Evolutionary conservation across 192 early-diverging fungal species (phyloP).

Genomic region (Podila minutissima): DNA sequence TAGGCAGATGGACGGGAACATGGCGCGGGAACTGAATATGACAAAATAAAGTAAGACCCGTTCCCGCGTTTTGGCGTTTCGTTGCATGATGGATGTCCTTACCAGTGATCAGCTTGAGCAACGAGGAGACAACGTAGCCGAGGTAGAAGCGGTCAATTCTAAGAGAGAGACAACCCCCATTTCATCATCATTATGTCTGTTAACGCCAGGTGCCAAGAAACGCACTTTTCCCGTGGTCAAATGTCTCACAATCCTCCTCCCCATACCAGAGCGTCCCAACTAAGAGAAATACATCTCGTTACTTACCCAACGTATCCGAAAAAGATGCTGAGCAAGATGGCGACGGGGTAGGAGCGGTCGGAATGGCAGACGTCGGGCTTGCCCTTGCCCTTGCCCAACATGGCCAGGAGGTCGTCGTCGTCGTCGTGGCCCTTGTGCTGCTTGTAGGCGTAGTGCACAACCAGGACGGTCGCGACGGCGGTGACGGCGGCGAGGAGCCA

Average conservation of each 20-base stretch:
- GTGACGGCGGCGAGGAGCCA: constrained; percentile 29
- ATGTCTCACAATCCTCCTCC: neutral
- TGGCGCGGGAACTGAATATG: neutral
- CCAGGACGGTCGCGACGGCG: constrained; percentile 29
- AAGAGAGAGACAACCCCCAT: neutral
- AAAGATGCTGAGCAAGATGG: constrained; percentile 61
- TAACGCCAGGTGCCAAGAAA: neutral
- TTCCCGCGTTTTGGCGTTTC: neutral
- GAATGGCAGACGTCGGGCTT: constrained; percentile 44
- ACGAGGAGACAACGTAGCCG: constrained; percentile 55
- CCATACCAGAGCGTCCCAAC: too few species aligned
- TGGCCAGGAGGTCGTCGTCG: neutral
- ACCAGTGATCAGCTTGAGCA: constrained; percentile 57
- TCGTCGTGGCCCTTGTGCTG: constrained; percentile 5
- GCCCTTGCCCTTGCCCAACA: neutral
- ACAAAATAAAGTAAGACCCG: neutral
- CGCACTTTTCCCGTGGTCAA: too few species aligned
- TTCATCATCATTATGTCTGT: neutral
- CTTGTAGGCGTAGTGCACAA: constrained; percentile 25
- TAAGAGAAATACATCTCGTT: too few species aligned
- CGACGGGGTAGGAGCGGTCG: constrained; percentile 59
- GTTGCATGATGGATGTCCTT: neutral
- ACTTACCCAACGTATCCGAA: constrained; percentile 57
- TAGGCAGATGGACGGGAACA: neutral
- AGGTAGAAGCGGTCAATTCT: constrained; percentile 66